Percentiles rank a stretch among this genome's conserved stretches.
These are phyloP conservation scores for Rutstroemia sp. DNA, from an alignment of 2,329 filamentous ascomycete genomes.

Conservation along the genomic window DNA sequence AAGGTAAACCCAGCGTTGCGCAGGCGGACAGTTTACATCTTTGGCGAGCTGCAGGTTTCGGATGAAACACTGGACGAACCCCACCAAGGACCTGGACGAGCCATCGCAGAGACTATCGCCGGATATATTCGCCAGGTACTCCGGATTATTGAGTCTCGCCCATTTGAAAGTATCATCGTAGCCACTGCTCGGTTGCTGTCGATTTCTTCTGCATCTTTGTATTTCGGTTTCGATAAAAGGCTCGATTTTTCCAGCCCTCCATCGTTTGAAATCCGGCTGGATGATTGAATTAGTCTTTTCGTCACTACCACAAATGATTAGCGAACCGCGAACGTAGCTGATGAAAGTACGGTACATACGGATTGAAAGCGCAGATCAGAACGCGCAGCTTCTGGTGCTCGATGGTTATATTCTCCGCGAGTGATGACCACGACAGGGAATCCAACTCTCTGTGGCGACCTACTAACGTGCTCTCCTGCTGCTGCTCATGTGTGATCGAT, in stretches of 20 bases:
- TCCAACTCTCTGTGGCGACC: background rate
- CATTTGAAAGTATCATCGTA: background rate
- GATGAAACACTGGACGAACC: conserved; percentile 2
- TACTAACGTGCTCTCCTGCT: background rate
- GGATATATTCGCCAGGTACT: background rate
- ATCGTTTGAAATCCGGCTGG: background rate
- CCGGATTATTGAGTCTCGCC: background rate
- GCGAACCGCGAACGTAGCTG: background rate
- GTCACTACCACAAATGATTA: background rate
- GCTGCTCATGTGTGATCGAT: background rate
- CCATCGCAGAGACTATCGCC: background rate
- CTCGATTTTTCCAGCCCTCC: background rate
- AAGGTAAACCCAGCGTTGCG: conserved; percentile 2
- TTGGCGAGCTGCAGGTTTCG: background rate
- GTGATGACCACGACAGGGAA: too few species aligned
- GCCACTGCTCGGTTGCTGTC: background rate
- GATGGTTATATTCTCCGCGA: background rate
- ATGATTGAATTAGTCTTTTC: background rate
- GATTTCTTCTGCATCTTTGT: conserved; percentile 1
- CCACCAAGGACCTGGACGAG: background rate
- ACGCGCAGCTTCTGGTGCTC: conserved; percentile 4
- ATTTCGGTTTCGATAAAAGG: background rate
- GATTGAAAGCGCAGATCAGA: conserved; percentile 1
- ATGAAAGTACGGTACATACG: background rate
- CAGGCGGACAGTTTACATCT: background rate